These are phyloP conservation scores for Backusella australiensis DNA, from an alignment of 192 early-diverging fungal species.

Conservation along the genomic window DNA sequence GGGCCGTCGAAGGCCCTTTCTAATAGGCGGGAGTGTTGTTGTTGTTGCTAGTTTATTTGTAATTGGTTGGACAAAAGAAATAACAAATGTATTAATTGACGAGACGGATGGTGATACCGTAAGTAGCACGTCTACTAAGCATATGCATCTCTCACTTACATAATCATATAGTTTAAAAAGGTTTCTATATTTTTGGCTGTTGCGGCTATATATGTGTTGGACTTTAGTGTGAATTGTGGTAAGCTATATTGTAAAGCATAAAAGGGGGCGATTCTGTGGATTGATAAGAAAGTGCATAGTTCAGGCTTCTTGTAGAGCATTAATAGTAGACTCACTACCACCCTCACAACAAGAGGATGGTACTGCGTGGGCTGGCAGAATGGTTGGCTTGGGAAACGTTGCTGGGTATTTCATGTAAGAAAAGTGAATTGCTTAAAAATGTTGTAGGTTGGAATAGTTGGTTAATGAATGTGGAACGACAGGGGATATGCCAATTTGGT, in stretches of 20 bases:
- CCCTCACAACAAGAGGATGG: slow-evolving; percentile 80
- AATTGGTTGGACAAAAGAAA: slow-evolving; percentile 80
- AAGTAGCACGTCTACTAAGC: slow-evolving; percentile 8
- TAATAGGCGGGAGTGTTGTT: slow-evolving; percentile 67
- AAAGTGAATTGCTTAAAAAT: neutral
- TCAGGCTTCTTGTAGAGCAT: slow-evolving; percentile 80
- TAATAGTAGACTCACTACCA: slow-evolving; percentile 84
- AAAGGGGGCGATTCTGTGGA: neutral
- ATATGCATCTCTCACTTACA: neutral
- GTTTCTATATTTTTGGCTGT: slow-evolving; percentile 70
- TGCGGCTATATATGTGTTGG: slow-evolving; percentile 80
- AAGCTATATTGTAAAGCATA: slow-evolving; percentile 9
- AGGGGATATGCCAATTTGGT: slow-evolving; percentile 81
- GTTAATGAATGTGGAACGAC: neutral
- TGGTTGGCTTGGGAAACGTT: slow-evolving; percentile 86
- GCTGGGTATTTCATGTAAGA: slow-evolving; percentile 79
- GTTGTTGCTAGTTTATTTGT: slow-evolving; percentile 62
- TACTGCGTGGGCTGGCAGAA: slow-evolving; percentile 84
- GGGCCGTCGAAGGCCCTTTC: slow-evolving; percentile 85
- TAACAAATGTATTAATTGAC: slow-evolving; percentile 46
- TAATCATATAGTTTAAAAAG: slow-evolving; percentile 23
- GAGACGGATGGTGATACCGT: slow-evolving; percentile 21
- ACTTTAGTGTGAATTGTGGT: slow-evolving; percentile 91
- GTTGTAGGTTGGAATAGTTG: neutral
- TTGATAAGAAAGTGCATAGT: slow-evolving; percentile 40